A percentile compares a stretch with the other conserved stretches of the same genome.
Evolutionary conservation across 371 early-diverging fungal genomes (phyloP).

Genomic region (Gilbertella persicaria): DNA sequence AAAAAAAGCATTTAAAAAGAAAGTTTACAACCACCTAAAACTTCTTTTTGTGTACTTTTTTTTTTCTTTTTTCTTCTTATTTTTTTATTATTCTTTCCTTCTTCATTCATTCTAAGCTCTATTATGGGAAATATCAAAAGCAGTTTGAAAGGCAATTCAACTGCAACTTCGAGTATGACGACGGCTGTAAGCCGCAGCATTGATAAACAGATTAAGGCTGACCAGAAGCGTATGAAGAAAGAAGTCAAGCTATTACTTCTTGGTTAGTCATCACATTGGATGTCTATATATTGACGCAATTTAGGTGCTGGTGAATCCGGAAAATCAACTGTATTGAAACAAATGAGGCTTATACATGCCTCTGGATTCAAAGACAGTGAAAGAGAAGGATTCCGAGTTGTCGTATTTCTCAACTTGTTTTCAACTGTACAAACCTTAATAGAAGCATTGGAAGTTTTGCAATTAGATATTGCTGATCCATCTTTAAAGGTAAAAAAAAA

Average conservation of each 20-base stretch:
- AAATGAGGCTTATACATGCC: slow-evolving; percentile 95
- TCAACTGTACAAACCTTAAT: slow-evolving; percentile 86
- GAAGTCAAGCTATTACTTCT: slow-evolving; percentile 90
- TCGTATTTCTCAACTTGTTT: slow-evolving; percentile 86
- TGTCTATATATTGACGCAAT: no score
- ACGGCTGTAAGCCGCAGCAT: slow-evolving; percentile 69
- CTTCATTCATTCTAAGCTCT: not conserved
- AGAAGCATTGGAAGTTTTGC: slow-evolving; percentile 74
- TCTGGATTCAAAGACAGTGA: slow-evolving; percentile 84
- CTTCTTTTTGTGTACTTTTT: no score
- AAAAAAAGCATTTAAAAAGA: not conserved
- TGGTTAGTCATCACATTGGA: no score
- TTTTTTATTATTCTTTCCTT: slow-evolving; percentile 6
- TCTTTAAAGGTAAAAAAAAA: slow-evolving; percentile 52
- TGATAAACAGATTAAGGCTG: slow-evolving; percentile 76
- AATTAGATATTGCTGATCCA: slow-evolving; percentile 58
- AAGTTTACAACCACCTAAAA: no score
- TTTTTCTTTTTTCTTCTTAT: slow-evolving; percentile 8
- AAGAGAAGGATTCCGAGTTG: slow-evolving; percentile 80
- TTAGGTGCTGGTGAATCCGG: slow-evolving; percentile 97
- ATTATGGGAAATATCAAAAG: slow-evolving; percentile 27
- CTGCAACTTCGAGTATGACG: slow-evolving; percentile 1
- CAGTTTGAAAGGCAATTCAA: slow-evolving; percentile 7
- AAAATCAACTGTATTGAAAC: slow-evolving; percentile 94
- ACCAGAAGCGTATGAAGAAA: slow-evolving; percentile 68